phyloP scores from a whole-genome alignment of 805 yeast species.

The Yamadazyma kitorensis region DNA sequence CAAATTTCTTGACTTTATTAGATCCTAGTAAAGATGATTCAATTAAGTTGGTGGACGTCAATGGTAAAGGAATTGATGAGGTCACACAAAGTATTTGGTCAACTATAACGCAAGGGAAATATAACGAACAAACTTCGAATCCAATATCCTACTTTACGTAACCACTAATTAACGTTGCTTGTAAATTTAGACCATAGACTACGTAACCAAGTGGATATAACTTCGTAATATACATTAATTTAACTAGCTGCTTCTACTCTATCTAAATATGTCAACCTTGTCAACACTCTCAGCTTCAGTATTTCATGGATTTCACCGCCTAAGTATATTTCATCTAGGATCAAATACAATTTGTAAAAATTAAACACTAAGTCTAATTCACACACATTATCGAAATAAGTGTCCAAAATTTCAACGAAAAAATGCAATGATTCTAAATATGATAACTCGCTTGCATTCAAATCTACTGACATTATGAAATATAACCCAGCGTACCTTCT shows the following conservation, averaged over 20 bases:
- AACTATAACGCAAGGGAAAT: slow-evolving; percentile 12
- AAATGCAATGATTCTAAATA: slow-evolving; percentile 83
- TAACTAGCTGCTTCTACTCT: slow-evolving; percentile 3
- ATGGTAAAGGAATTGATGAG: slow-evolving; percentile 51
- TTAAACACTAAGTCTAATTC: slow-evolving; percentile 92
- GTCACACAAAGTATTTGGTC: slow-evolving; percentile 51
- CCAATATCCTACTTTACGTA: slow-evolving; percentile 2
- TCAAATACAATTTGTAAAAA: slow-evolving; percentile 77
- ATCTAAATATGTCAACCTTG: slow-evolving; percentile 64
- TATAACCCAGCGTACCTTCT: slow-evolving; percentile 89
- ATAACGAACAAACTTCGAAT: slow-evolving; percentile 4
- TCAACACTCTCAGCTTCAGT: slow-evolving; percentile 63
- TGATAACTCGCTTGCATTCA: slow-evolving; percentile 76
- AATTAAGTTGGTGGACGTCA: slow-evolving; percentile 54
- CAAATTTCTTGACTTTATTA: slow-evolving; percentile 52
- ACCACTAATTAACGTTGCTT: too few relatives aligned
- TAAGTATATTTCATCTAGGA: slow-evolving; percentile 81
- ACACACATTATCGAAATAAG: slow-evolving; percentile 86
- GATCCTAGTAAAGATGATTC: slow-evolving; percentile 23
- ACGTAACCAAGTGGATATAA: too few relatives aligned
- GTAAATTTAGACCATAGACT: too few relatives aligned
- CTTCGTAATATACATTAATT: too few relatives aligned
- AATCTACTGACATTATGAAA: slow-evolving; percentile 79
- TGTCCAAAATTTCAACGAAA: slow-evolving; percentile 84
- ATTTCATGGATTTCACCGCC: slow-evolving; percentile 93